Conservation (phyloP, 2,329 filamentous ascomycete species). For the Zalaria obscura region DNA sequence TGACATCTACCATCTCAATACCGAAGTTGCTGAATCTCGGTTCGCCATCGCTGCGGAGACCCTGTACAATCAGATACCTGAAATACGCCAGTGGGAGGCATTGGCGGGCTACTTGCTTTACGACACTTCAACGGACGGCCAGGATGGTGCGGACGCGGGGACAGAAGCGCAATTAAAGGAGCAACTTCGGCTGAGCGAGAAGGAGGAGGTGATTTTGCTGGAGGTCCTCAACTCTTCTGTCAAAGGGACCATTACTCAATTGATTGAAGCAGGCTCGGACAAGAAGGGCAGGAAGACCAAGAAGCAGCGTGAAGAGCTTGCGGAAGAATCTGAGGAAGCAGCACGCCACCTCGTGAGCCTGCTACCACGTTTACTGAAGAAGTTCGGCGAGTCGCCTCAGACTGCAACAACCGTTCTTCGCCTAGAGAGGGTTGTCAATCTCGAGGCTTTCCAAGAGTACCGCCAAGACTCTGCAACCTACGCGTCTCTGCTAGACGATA, state of each 20-base stretch:
- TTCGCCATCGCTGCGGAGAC: slow-evolving; percentile 77
- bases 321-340: slow-evolving; percentile 62
- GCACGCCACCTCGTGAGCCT: slow-evolving; percentile 62
- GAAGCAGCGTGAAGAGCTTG: slow-evolving; percentile 44
- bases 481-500: slow-evolving; percentile 70
- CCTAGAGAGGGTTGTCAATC: slow-evolving; percentile 71
- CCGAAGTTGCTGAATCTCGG: slow-evolving; percentile 58
- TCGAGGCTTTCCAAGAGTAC: slow-evolving; percentile 77
- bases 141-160: slow-evolving; percentile 43
- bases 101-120: slow-evolving; percentile 82
- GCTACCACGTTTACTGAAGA: slow-evolving; percentile 78
- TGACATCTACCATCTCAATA: slow-evolving; percentile 37
- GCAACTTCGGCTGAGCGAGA: slow-evolving; percentile 56
- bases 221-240: slow-evolving; percentile 78
- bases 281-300: slow-evolving; percentile 43
- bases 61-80: slow-evolving; percentile 67
- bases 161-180: slow-evolving; percentile 52
- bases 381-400: slow-evolving; percentile 79
- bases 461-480: slow-evolving; percentile 76
- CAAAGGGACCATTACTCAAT: slow-evolving; percentile 54
- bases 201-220: slow-evolving; percentile 72
- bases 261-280: slow-evolving; percentile 46
- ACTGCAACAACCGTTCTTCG: slow-evolving; percentile 77
- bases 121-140: slow-evolving; percentile 55
- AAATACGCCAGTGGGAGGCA: slow-evolving; percentile 76